Evolutionary conservation across 2,329 filamentous ascomycete species (phyloP).

Genomic region (Penicillium digitatum): DNA sequence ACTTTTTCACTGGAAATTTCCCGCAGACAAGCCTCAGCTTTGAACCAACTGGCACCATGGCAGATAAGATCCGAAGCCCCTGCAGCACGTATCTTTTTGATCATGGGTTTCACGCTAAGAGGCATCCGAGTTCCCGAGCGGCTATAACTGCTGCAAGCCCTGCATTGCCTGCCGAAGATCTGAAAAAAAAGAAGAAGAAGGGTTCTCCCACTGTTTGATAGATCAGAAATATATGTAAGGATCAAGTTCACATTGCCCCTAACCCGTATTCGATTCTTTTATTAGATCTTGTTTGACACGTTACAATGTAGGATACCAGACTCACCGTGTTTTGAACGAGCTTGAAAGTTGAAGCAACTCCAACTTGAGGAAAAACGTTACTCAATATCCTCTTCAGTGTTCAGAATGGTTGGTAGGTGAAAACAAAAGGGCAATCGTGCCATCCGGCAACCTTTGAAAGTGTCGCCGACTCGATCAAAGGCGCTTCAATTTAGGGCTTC

Average conservation of each 20-base stretch:
- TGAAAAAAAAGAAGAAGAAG: constrained; percentile 79
- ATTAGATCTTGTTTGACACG: not conserved
- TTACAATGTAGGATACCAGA: not conserved
- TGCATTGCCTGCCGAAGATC: constrained; percentile 74
- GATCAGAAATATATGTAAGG: constrained; percentile 24
- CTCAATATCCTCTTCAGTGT: constrained; percentile 33
- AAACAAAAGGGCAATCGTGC: constrained; percentile 19
- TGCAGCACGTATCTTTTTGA: constrained; percentile 61
- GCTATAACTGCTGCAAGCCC: constrained; percentile 74
- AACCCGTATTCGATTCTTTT: not conserved
- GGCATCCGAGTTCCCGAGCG: constrained; percentile 65
- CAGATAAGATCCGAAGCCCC: constrained; percentile 63
- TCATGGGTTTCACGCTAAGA: constrained; percentile 61
- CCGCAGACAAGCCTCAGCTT: constrained; percentile 64
- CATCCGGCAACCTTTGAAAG: constrained; percentile 40
- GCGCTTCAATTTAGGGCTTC: constrained; percentile 41
- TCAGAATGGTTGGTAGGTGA: not conserved
- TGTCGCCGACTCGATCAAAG: constrained; percentile 35
- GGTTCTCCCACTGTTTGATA: constrained; percentile 29
- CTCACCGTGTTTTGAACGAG: constrained; percentile 70
- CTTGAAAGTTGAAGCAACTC: constrained; percentile 76
- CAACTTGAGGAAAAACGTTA: constrained; percentile 74
- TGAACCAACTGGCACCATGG: constrained; percentile 62
- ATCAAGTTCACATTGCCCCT: constrained; percentile 40
- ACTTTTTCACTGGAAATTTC: constrained; percentile 41